Evolutionary conservation across 768 basidiomycete genomes (phyloP).

Genomic region (Crepidotus variabilis): DNA sequence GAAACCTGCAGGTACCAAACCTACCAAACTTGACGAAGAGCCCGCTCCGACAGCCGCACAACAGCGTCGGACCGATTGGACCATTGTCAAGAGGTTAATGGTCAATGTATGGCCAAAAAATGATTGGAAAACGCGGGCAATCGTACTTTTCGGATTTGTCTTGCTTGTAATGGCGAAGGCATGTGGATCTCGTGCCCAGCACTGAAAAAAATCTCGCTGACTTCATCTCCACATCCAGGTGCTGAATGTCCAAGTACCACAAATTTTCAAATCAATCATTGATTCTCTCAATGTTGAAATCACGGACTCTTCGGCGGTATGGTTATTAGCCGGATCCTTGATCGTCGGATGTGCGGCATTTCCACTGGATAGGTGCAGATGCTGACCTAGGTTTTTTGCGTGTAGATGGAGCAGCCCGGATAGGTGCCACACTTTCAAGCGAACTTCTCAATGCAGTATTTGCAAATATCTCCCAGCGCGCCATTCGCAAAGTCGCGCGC

Average conservation of each 20-base stretch:
- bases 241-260: constrained; percentile 97
- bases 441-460: constrained; percentile 96
- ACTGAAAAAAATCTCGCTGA: background rate
- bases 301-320: constrained; percentile 71
- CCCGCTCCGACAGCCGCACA: constrained; percentile 32
- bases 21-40: background rate
- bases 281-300: constrained; percentile 87
- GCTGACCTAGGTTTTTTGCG: background rate
- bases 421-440: constrained; percentile 85
- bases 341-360: constrained; percentile 79
- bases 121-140: constrained; percentile 76
- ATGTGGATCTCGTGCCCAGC: constrained; percentile 13
- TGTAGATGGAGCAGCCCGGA: constrained; percentile 85
- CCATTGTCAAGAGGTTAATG: constrained; percentile 77
- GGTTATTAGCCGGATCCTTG: constrained; percentile 87
- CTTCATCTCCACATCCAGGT: constrained; percentile 42
- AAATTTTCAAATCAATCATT: constrained; percentile 89
- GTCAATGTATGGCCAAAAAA: constrained; percentile 90
- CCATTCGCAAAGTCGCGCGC: constrained; percentile 92
- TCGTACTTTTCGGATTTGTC: constrained; percentile 79
- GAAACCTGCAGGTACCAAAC: background rate
- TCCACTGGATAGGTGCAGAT: background rate
- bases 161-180: constrained; percentile 88
- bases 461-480: constrained; percentile 91
- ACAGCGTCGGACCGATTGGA: constrained; percentile 80